Percentiles rank a stretch among this genome's conserved stretches.
phyloP scores from a whole-genome alignment of 2,329 filamentous ascomycete genomes.

The Arachnomyces sp. region DNA sequence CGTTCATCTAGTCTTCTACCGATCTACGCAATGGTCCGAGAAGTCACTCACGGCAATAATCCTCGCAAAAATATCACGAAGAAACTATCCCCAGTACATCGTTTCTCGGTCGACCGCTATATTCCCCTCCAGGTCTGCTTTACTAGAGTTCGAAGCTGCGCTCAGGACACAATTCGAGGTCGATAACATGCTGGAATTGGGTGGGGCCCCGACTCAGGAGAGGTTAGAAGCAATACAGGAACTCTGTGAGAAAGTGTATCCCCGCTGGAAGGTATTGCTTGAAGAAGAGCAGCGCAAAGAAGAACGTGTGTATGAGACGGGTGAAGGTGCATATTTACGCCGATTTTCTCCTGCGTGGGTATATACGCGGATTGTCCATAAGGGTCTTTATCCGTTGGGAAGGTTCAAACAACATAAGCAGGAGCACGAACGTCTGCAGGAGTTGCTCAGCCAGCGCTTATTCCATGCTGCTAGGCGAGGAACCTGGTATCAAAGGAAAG shows the following conservation, averaged over 20 bases:
- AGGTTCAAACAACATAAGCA: conserved; percentile 70
- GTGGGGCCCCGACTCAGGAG: conserved; percentile 57
- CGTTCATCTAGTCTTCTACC: conserved; percentile 91
- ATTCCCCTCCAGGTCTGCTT: conserved; percentile 63
- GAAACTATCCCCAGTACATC: conserved; percentile 83
- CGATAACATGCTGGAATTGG: conserved; percentile 73
- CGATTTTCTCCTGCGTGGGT: conserved; percentile 87
- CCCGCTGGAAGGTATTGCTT: conserved; percentile 69
- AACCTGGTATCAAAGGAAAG: conserved; percentile 92
- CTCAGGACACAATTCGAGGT: conserved; percentile 73
- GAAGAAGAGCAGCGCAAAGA: conserved; percentile 71
- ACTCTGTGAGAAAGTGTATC: conserved; percentile 65
- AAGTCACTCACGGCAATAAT: conserved; percentile 95
- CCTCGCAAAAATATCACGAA: conserved; percentile 75
- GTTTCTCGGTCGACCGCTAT: conserved; percentile 86
- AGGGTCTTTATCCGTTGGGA: conserved; percentile 68
- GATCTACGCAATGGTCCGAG: conserved; percentile 94
- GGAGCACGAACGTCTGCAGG: conserved; percentile 65
- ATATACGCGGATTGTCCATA: conserved; percentile 88
- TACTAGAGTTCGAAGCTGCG: conserved; percentile 84
- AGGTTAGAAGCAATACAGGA: conserved; percentile 60
- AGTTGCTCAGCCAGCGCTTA: conserved; percentile 69
- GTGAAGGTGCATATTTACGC: conserved; percentile 80
- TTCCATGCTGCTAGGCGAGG: conserved; percentile 82
- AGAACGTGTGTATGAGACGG: conserved; percentile 64